phyloP scores from a whole-genome alignment of 2,329 filamentous ascomycete genomes.

The Fusarium haematococcum region DNA sequence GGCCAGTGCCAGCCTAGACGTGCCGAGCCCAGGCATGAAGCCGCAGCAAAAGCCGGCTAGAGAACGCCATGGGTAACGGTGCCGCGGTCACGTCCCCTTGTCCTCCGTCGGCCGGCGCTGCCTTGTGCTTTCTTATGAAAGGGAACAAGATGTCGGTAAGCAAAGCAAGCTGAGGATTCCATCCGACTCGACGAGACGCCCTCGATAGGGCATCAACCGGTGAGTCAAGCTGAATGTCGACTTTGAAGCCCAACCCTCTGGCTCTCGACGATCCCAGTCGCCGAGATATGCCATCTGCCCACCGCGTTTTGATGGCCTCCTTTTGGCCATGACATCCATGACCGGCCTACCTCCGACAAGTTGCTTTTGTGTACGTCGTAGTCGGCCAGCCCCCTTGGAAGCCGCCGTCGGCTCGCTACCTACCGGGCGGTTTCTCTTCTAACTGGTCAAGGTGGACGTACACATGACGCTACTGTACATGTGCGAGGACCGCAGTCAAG shows the following conservation, averaged over 20 bases:
- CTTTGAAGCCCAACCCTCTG: slow-evolving; percentile 29
- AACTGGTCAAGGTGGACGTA: slow-evolving; percentile 31
- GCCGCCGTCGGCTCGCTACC: slow-evolving; percentile 33
- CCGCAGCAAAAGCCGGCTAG: slow-evolving; percentile 28
- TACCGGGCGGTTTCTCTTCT: slow-evolving; percentile 21
- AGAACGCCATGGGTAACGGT: slow-evolving; percentile 35
- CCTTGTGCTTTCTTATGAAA: slow-evolving; percentile 2
- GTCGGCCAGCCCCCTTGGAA: slow-evolving; percentile 6
- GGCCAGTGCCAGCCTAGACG: slow-evolving; percentile 29
- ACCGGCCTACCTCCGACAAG: neutral
- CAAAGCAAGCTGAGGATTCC: neutral
- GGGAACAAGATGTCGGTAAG: slow-evolving; percentile 12
- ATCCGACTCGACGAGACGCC: slow-evolving; percentile 14
- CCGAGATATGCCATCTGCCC: slow-evolving; percentile 28
- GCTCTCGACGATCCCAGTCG: slow-evolving; percentile 16
- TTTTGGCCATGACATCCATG: slow-evolving; percentile 28
- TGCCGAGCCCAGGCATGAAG: slow-evolving; percentile 36
- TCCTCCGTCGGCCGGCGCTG: slow-evolving; percentile 5
- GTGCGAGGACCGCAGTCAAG: slow-evolving; percentile 13
- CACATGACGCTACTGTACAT: slow-evolving; percentile 44
- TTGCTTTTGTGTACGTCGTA: slow-evolving; percentile 24
- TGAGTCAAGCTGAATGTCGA: slow-evolving; percentile 21
- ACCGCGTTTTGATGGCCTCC: slow-evolving; percentile 9
- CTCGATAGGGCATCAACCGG: slow-evolving; percentile 32
- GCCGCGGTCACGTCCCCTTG: slow-evolving; percentile 17